phyloP scores from a whole-genome alignment of 75 land plant species.

The Pinus albicaulis region DNA sequence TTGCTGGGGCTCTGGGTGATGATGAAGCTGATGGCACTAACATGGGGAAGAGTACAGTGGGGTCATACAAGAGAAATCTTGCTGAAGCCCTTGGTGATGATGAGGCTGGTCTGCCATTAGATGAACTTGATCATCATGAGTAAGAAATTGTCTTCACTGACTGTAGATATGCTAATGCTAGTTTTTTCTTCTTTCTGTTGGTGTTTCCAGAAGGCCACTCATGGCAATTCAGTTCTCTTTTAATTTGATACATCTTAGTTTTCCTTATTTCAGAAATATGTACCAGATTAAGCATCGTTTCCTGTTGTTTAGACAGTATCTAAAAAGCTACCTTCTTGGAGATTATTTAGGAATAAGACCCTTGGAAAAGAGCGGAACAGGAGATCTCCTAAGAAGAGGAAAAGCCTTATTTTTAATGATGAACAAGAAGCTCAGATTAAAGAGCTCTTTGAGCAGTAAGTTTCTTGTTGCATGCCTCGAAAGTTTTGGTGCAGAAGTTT shows the following conservation, averaged over 20 bases:
- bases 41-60: constrained; percentile 9
- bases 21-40: constrained; percentile 30
- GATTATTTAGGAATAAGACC: constrained; percentile 11
- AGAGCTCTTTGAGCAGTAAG: constrained; percentile 77
- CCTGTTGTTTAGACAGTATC: neutral
- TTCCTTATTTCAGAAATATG: neutral
- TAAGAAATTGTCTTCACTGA: constrained; percentile 15
- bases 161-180: neutral
- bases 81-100: constrained; percentile 87
- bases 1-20: constrained; percentile 20
- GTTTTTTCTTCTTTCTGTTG: neutral
- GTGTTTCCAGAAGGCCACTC: neutral
- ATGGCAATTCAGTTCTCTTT: neutral
- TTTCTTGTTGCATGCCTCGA: neutral
- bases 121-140: constrained; percentile 21
- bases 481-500: neutral
- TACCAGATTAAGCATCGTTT: neutral
- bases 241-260: constrained; percentile 1
- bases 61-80: constrained; percentile 31
- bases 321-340: neutral
- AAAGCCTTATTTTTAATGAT: constrained; percentile 33
- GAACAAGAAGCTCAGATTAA: constrained; percentile 56
- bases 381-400: constrained; percentile 33
- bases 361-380: constrained; percentile 10
- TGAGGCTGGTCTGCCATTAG: constrained; percentile 48